Base-by-base conservation (phyloP, 345 rosid species). In the Garcia nutans region DNA sequence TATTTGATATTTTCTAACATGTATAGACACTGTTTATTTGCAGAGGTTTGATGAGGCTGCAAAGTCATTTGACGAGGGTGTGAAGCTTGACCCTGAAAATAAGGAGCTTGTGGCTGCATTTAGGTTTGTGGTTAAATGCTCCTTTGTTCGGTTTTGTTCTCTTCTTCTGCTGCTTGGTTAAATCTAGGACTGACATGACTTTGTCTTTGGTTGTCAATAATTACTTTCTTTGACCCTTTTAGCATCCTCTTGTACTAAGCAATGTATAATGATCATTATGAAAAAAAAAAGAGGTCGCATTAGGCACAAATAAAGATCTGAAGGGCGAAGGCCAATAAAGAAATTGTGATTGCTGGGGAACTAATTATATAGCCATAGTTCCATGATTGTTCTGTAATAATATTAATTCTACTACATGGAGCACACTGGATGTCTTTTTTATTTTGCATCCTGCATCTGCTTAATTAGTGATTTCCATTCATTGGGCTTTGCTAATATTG, bases 21-120 rank as follows among this genome's bases (percentile, higher is more conserved):
- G 49, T 63, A 69, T 31, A 37, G 41, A 37, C 49, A 22, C 16
- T 70, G 84, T 31, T 62, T 59, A 23, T 71, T 73, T 56, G 50
- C 87, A 92, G 99, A 88, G 88, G 82, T 95, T 85, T 50, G 90
- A 93, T 1, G 97, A 93, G 78, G 99, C 97, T 28, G 97, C 97
- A 65, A 91, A 90, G 86, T 85, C 90, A 33, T 87, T 93, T 76
- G 90, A 87, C 10, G 97, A 95, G 79, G 97, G 97, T n/a, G 93
- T 91, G 77, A 71, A 71, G 76, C 91, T 92, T 58, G 89, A 87
- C 79, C 95, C 95, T 42, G 92, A 90, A 76, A 89, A 84, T 81
- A 87, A 84, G 79, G 93, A 91, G 87, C 88, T 92, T 23, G 81
- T 86, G 16, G 75, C 74, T 49, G 97, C 97, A 57, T 91, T 92